phyloP scores from a whole-genome alignment of 148 eudicot genomes.

The Polygonum aviculare region DNA sequence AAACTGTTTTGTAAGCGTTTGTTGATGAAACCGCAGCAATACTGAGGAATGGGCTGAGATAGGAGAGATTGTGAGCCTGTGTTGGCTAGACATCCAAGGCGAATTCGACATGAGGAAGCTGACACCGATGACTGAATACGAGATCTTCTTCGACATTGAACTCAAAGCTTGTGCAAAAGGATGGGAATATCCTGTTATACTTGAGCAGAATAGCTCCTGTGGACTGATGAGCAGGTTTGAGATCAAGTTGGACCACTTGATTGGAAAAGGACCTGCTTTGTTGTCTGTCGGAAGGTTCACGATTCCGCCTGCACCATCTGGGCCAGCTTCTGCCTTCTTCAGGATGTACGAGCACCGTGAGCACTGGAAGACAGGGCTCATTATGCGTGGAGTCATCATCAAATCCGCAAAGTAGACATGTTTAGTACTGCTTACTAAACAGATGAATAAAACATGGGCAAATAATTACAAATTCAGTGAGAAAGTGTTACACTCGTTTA shows the following conservation, averaged over 20 bases:
- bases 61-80: conserved; percentile 5
- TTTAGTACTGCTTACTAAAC: too few species aligned
- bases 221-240: conserved; percentile 1
- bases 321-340: background rate
- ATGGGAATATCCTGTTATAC: background rate
- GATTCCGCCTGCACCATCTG: background rate
- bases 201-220: background rate
- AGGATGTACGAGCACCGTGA: conserved; percentile 8
- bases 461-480: background rate
- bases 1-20: background rate
- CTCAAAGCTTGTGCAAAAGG: conserved; percentile 5
- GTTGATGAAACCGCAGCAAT: conserved; percentile 3
- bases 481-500: background rate
- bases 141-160: conserved; percentile 9
- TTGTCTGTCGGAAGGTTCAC: conserved; percentile 1
- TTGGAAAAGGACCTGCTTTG: conserved; percentile 5
- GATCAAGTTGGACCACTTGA: conserved; percentile 7
- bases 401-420: conserved; percentile 4
- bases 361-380: conserved; percentile 8
- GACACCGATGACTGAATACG: conserved; percentile 8
- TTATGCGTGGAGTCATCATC: conserved; percentile 12
- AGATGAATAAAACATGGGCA: background rate
- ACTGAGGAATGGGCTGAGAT: conserved; percentile 3
- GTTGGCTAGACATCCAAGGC: conserved; percentile 6
- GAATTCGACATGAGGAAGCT: conserved; percentile 9